Evolutionary conservation across 2,329 filamentous ascomycete genomes (phyloP).

Genomic region (Sporothrix humicola): DNA sequence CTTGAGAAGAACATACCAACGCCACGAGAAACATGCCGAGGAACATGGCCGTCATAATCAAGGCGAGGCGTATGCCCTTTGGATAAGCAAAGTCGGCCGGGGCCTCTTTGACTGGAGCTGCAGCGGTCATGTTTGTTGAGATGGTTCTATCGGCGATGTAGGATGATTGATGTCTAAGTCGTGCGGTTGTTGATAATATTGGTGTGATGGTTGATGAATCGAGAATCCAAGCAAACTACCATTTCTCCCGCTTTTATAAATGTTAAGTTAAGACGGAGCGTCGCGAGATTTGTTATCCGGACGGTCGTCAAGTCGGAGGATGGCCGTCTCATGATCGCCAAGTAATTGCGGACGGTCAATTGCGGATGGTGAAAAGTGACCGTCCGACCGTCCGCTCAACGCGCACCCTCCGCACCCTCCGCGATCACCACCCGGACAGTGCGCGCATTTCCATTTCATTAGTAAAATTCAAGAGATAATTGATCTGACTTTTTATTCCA

Average conservation of each 20-base stretch:
- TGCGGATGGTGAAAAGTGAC: background rate
- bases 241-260: background rate
- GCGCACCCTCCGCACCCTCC: background rate
- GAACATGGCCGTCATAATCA: slow-evolving; percentile 27
- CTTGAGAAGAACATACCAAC: background rate
- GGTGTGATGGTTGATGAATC: background rate
- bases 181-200: background rate
- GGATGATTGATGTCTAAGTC: background rate
- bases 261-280: background rate
- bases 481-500: no score
- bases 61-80: slow-evolving; percentile 9
- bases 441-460: background rate
- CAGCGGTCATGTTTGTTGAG: background rate
- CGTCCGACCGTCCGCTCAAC: background rate
- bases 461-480: no score
- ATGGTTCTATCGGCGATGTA: background rate
- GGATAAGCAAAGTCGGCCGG: slow-evolving; percentile 30
- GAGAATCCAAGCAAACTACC: background rate
- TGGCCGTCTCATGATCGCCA: background rate
- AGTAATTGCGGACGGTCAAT: background rate
- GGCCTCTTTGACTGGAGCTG: background rate
- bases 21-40: slow-evolving; percentile 27
- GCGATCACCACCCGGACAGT: background rate
- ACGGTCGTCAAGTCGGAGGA: background rate
- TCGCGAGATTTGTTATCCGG: background rate